Percentiles rank a stretch among this genome's conserved stretches.
Evolutionary conservation across 179 eudicot genomes (phyloP).

Genomic region (Actinidia polygama): DNA sequence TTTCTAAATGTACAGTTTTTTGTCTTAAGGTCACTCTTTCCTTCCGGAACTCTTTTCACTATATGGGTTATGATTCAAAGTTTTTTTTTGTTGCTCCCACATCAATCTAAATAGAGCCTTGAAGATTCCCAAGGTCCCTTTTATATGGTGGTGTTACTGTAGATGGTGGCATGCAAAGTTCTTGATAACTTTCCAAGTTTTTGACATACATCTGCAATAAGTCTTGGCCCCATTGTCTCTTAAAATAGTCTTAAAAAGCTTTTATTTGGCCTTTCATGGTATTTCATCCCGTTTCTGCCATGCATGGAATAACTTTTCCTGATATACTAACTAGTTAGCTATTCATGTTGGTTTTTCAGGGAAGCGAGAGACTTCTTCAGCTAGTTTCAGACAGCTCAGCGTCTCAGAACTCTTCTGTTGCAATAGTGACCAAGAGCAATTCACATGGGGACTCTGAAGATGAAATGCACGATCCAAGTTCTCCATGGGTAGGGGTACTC

Average conservation of each 20-base stretch:
- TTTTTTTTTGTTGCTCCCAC: neutral
- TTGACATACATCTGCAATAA: neutral
- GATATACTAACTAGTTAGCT: conserved; percentile 1
- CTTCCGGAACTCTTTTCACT: neutral
- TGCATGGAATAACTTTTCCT: neutral
- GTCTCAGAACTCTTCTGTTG: conserved; percentile 32
- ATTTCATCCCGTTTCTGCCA: neutral
- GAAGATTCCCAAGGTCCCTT: neutral
- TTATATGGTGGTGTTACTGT: neutral
- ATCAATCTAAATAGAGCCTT: neutral
- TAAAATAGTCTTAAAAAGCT: neutral
- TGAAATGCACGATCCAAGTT: conserved; percentile 29
- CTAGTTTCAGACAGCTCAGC: conserved; percentile 68
- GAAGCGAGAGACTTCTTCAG: conserved; percentile 85
- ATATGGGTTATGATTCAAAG: neutral
- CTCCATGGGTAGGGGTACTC: conserved; percentile 50
- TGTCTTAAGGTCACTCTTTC: too few relatives aligned
- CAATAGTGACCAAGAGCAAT: conserved; percentile 16
- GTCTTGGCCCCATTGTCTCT: neutral
- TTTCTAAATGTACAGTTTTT: too few relatives aligned
- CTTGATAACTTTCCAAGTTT: neutral
- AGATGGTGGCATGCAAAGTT: neutral
- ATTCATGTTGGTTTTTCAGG: conserved; percentile 49
- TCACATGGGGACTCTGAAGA: conserved; percentile 25
- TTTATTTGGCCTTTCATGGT: neutral